Percentiles rank a stretch among this genome's conserved stretches.
Conservation (phyloP, 2,329 filamentous ascomycete species). For the Botryosphaeria dothidea region DNA sequence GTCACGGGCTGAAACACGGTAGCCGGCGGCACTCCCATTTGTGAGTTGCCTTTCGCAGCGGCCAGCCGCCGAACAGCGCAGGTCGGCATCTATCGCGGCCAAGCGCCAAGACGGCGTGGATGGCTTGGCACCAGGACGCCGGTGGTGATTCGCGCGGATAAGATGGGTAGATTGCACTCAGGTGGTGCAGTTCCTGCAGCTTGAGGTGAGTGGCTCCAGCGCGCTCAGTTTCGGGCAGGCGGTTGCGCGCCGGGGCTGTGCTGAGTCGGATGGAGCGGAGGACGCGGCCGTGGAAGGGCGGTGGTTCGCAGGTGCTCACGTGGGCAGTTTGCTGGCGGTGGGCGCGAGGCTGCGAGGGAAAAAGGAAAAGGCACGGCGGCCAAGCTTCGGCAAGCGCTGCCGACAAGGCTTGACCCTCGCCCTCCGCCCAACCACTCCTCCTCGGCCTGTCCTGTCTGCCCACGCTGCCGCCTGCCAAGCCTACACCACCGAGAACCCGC, state of each 20-base stretch:
- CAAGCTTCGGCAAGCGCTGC: slow-evolving; percentile 1
- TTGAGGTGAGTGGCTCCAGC: background rate
- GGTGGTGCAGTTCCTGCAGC: background rate
- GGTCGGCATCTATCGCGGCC: background rate
- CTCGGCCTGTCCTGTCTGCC: background rate
- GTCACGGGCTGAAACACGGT: background rate
- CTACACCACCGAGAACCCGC: background rate
- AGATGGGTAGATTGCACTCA: background rate
- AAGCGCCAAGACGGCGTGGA: background rate
- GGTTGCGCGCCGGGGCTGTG: background rate
- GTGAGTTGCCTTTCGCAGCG: slow-evolving; percentile 4
- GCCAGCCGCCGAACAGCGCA: background rate
- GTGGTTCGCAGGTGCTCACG: background rate
- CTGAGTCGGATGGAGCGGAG: background rate
- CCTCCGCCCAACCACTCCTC: background rate
- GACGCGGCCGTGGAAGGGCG: background rate
- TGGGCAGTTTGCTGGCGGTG: background rate
- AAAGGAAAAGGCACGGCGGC: background rate
- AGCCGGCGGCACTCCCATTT: no score
- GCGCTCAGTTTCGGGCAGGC: background rate
- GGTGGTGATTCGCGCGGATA: slow-evolving; percentile 12
- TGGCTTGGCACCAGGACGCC: background rate
- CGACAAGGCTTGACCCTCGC: background rate
- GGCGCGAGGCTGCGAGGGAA: background rate
- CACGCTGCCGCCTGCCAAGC: slow-evolving; percentile 2